These are phyloP conservation scores for Kockiozyma suomiensis DNA, from an alignment of 805 yeast species.

Conservation along the genomic window DNA sequence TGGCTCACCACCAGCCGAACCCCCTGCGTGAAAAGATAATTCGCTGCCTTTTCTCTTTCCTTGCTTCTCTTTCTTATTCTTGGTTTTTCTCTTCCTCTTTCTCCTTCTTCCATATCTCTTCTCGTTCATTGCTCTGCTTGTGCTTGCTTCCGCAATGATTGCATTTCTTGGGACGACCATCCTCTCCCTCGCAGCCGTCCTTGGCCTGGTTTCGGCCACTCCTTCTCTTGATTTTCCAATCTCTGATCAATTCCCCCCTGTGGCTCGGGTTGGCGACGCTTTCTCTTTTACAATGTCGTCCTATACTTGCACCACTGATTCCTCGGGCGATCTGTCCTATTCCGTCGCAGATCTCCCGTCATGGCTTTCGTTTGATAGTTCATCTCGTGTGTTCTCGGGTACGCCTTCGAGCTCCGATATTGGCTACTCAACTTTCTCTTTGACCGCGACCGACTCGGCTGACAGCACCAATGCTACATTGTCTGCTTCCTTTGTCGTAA, in stretches of 20 bases:
- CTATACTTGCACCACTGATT: conserved; percentile 63
- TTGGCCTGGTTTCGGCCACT: conserved; percentile 42
- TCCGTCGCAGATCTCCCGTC: conserved; percentile 62
- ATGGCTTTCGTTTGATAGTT: conserved; percentile 77
- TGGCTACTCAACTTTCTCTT: conserved; percentile 49
- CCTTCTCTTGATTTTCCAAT: conserved; percentile 76
- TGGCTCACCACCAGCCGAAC: neutral
- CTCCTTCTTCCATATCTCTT: neutral
- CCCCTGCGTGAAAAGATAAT: neutral
- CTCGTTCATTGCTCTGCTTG: neutral
- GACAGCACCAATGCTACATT: conserved; percentile 47
- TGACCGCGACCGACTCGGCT: conserved; percentile 63
- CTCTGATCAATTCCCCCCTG: conserved; percentile 79
- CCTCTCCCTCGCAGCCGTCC: conserved; percentile 3
- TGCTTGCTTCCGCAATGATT: neutral
- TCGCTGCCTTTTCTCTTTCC: neutral
- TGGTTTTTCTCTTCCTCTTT: neutral
- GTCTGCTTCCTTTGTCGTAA: conserved; percentile 60
- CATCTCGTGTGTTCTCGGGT: conserved; percentile 66
- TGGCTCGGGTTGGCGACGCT: conserved; percentile 68
- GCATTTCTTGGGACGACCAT: neutral
- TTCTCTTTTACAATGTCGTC: conserved; percentile 69
- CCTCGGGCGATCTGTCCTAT: conserved; percentile 54
- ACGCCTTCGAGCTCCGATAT: conserved; percentile 48
- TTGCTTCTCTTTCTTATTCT: neutral